Evolutionary conservation across 1,284 basidiomycete genomes (phyloP).

Genomic region (Melampsora americana): DNA sequence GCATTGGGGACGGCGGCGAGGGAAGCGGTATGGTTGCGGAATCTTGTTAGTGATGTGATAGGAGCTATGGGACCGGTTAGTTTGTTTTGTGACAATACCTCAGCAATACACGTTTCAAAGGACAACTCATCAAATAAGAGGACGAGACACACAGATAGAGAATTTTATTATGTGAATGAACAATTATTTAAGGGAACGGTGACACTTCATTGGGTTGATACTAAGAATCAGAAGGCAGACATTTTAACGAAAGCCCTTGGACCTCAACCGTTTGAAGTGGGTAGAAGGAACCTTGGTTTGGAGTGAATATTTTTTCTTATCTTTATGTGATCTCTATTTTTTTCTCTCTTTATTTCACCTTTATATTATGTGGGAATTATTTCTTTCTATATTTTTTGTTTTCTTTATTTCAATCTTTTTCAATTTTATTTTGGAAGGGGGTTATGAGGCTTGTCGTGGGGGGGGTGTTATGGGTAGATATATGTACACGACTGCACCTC

Average conservation of each 20-base stretch:
- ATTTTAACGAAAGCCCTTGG: slow-evolving; percentile 5
- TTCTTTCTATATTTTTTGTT: too few relatives aligned
- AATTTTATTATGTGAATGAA: slow-evolving; percentile 8
- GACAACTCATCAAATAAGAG: background rate
- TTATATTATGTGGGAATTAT: too few relatives aligned
- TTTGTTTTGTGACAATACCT: background rate
- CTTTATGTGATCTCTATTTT: too few relatives aligned
- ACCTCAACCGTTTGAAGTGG: background rate
- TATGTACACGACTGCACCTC: too few relatives aligned
- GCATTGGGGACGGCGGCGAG: background rate
- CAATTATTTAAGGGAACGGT: background rate
- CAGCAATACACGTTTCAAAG: background rate
- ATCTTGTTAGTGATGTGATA: background rate
- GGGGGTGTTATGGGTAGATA: too few relatives aligned
- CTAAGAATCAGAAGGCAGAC: slow-evolving; percentile 1
- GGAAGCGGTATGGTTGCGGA: background rate
- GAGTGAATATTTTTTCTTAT: too few relatives aligned
- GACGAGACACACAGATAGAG: background rate
- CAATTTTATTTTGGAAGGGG: too few relatives aligned
- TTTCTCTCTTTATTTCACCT: too few relatives aligned
- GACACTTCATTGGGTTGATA: background rate
- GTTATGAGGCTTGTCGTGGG: too few relatives aligned
- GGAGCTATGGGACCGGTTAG: background rate
- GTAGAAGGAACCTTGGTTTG: too few relatives aligned
- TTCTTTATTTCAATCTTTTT: too few relatives aligned